Evolutionary conservation across 257 asterid species (phyloP).

Genomic region (Capsicum chinense): DNA sequence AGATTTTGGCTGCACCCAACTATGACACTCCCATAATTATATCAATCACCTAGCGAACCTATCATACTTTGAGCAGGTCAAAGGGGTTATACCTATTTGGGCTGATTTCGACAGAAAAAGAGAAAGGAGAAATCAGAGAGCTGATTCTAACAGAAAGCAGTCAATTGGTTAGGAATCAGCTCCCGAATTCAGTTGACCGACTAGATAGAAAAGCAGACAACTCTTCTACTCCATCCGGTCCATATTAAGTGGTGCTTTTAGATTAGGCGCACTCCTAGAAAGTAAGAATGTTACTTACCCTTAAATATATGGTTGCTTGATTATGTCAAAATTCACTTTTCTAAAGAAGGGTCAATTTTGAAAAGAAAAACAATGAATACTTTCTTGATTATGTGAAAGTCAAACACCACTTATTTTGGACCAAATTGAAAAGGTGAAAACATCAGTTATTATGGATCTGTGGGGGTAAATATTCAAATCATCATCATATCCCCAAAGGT

Average conservation of each 20-base stretch:
- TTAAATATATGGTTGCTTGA: background rate
- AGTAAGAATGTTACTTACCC: background rate
- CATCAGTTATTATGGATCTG: background rate
- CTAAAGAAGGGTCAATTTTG: background rate
- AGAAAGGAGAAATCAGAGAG: background rate
- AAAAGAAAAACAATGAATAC: background rate
- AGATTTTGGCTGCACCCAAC: background rate
- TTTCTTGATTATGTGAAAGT: background rate
- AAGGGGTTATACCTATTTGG: background rate
- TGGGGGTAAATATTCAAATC: background rate
- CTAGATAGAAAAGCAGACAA: background rate
- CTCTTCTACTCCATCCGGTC: background rate
- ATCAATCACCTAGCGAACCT: background rate
- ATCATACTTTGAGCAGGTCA: background rate
- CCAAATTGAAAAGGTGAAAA: background rate
- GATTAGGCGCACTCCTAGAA: background rate
- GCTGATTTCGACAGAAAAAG: background rate
- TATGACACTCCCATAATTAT: background rate
- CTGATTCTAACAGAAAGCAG: background rate
- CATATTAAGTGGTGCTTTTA: background rate
- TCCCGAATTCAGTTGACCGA: background rate
- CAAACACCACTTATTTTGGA: background rate
- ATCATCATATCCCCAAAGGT: background rate
- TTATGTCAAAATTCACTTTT: background rate
- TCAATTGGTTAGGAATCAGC: background rate